These are phyloP conservation scores for Hymenoscyphus salicellus DNA, from an alignment of 2,329 filamentous ascomycete species.

Conservation along the genomic window DNA sequence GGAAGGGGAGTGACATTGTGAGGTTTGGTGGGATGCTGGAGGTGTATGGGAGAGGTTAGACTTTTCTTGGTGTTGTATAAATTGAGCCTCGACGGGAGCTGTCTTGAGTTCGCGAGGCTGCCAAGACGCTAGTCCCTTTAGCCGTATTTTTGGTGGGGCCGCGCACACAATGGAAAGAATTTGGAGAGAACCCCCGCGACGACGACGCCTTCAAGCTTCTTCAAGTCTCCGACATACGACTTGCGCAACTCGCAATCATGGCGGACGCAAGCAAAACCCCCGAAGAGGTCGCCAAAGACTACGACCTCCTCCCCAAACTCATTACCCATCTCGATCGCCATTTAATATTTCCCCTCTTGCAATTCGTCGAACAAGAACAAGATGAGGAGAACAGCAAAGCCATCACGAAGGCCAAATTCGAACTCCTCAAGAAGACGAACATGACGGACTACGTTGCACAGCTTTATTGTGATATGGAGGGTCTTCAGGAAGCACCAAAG, in stretches of 20 bases:
- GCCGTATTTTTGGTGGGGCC: conserved; percentile 10
- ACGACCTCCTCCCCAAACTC: conserved; percentile 73
- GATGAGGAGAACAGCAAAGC: conserved; percentile 73
- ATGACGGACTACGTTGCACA: conserved; percentile 98
- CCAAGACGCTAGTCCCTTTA: conserved; percentile 12
- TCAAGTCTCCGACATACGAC: conserved; percentile 14
- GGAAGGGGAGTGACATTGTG: conserved; percentile 32
- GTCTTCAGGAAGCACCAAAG: conserved; percentile 70
- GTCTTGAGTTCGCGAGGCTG: conserved; percentile 12
- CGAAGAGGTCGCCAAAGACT: conserved; percentile 48
- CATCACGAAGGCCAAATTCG: conserved; percentile 83
- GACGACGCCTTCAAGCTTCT: conserved; percentile 10
- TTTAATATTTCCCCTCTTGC: conserved; percentile 91
- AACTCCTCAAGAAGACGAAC: conserved; percentile 93
- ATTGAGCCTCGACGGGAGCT: not conserved
- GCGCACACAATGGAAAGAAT: conserved; percentile 24
- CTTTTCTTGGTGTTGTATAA: not conserved
- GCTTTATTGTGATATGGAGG: conserved; percentile 85
- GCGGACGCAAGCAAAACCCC: conserved; percentile 49
- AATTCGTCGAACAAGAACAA: conserved; percentile 74
- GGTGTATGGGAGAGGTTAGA: not conserved
- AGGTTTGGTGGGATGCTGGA: conserved; percentile 3
- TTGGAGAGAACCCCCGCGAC: conserved; percentile 10
- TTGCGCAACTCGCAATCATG: conserved; percentile 43
- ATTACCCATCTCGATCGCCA: conserved; percentile 92